These are phyloP conservation scores for Aspergillus carbonarius DNA, from an alignment of 2,329 filamentous ascomycete species.

Conservation along the genomic window DNA sequence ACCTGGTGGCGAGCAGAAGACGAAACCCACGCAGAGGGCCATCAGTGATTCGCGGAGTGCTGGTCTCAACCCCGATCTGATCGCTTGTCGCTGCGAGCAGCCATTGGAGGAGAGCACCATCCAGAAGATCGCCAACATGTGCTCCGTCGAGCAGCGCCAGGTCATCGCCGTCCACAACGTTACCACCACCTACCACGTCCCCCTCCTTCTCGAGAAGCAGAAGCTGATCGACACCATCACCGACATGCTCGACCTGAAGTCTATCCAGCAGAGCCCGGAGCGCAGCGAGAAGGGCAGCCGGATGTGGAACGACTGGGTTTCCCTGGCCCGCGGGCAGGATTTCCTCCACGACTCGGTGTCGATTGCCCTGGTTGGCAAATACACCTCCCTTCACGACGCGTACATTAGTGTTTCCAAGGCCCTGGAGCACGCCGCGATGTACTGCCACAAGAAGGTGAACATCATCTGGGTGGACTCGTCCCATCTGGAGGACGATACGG, in stretches of 20 bases:
- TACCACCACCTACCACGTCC: constrained; percentile 88
- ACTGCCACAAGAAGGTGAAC: constrained; percentile 73
- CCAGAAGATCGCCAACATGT: constrained; percentile 84
- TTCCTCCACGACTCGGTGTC: constrained; percentile 67
- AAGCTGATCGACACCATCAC: constrained; percentile 68
- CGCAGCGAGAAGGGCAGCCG: constrained; percentile 62
- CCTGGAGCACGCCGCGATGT: constrained; percentile 89
- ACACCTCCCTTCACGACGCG: constrained; percentile 77
- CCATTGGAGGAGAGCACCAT: constrained; percentile 72
- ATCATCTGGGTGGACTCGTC: constrained; percentile 83
- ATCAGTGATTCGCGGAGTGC: constrained; percentile 81
- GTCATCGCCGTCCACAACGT: constrained; percentile 87
- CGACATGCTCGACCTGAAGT: constrained; percentile 64
- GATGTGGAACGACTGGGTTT: constrained; percentile 80
- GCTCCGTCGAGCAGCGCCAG: constrained; percentile 80
- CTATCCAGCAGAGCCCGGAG: constrained; percentile 52
- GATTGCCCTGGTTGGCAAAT: constrained; percentile 92
- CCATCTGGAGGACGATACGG: constrained; percentile 69
- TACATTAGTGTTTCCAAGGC: constrained; percentile 84
- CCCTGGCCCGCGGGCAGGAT: constrained; percentile 65
- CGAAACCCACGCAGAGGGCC: constrained; percentile 91
- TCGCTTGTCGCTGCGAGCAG: constrained; percentile 86
- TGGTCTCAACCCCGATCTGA: constrained; percentile 73
- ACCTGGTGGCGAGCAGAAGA: constrained; percentile 74
- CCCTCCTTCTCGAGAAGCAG: constrained; percentile 84